A percentile compares a stretch with the other conserved stretches of the same genome.
These are phyloP conservation scores for Plasmodiophora brassicae DNA, from an alignment of 208 protist genomes.

Conservation along the genomic window DNA sequence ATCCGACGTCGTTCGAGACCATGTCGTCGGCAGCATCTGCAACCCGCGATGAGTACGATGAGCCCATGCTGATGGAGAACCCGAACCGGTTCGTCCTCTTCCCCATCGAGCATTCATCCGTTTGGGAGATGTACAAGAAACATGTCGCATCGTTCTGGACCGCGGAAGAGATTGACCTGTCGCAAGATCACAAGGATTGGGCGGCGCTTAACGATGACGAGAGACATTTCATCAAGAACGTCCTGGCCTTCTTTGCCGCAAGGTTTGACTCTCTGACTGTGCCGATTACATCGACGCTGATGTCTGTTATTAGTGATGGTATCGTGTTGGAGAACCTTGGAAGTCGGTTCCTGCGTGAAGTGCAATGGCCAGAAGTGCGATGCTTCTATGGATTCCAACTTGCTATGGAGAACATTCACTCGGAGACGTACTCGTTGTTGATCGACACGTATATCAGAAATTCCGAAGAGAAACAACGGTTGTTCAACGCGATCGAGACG, in stretches of 20 bases:
- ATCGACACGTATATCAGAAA: conserved; percentile 95
- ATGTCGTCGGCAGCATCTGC: not conserved
- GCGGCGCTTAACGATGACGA: conserved; percentile 85
- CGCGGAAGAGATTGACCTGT: conserved; percentile 95
- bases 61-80: conserved; percentile 90
- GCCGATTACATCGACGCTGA: not conserved
- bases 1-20: too few species aligned
- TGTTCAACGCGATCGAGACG: conserved; percentile 92
- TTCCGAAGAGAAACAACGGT: conserved; percentile 73
- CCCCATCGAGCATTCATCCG: conserved; percentile 89
- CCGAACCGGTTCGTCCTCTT: conserved; percentile 93
- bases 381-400: conserved; percentile 98
- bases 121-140: conserved; percentile 99
- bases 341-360: conserved; percentile 85
- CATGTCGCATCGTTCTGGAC: conserved; percentile 78
- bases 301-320: conserved; percentile 67
- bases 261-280: not conserved
- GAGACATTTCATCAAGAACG: conserved; percentile 94
- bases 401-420: conserved; percentile 98
- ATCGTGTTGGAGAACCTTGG: conserved; percentile 98
- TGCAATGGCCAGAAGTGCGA: conserved; percentile 94
- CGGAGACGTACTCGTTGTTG: conserved; percentile 76
- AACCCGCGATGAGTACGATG: conserved; percentile 42
- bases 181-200: conserved; percentile 78
- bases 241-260: conserved; percentile 93